These are phyloP conservation scores for Macrophomina phaseolina DNA, from an alignment of 2,329 filamentous ascomycete genomes.

Conservation along the genomic window DNA sequence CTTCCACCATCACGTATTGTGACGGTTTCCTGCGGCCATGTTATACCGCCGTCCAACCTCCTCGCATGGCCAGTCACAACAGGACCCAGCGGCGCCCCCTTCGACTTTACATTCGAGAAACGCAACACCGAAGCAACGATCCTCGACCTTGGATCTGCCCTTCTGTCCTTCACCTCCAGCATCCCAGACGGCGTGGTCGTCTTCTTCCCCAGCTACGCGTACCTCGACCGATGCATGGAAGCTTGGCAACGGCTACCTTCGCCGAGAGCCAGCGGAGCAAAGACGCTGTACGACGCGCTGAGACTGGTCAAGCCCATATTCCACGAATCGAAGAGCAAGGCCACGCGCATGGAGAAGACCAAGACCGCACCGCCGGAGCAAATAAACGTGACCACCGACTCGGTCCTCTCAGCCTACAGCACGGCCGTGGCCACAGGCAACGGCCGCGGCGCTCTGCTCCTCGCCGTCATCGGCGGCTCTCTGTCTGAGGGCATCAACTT, in stretches of 20 bases:
- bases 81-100: constrained; percentile 57
- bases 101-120: constrained; percentile 88
- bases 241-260: constrained; percentile 45
- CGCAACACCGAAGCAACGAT: constrained; percentile 73
- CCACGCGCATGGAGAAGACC: too few relatives aligned
- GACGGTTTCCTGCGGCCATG: constrained; percentile 91
- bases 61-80: constrained; percentile 73
- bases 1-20: constrained; percentile 67
- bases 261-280: constrained; percentile 32
- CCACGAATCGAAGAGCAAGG: constrained; percentile 38
- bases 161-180: constrained; percentile 72
- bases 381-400: constrained; percentile 58
- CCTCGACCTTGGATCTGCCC: constrained; percentile 72
- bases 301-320: constrained; percentile 61
- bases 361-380: constrained; percentile 26
- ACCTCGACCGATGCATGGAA: constrained; percentile 72
- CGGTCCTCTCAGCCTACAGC: constrained; percentile 75
- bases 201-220: constrained; percentile 95
- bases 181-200: constrained; percentile 90
- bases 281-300: constrained; percentile 65
- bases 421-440: constrained; percentile 62
- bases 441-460: constrained; percentile 74
- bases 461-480: constrained; percentile 92
- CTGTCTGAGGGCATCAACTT: constrained; percentile 99
- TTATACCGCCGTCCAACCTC: constrained; percentile 83